Conservation (phyloP, 2,329 filamentous ascomycete species). For the Gremmenia infestans region DNA sequence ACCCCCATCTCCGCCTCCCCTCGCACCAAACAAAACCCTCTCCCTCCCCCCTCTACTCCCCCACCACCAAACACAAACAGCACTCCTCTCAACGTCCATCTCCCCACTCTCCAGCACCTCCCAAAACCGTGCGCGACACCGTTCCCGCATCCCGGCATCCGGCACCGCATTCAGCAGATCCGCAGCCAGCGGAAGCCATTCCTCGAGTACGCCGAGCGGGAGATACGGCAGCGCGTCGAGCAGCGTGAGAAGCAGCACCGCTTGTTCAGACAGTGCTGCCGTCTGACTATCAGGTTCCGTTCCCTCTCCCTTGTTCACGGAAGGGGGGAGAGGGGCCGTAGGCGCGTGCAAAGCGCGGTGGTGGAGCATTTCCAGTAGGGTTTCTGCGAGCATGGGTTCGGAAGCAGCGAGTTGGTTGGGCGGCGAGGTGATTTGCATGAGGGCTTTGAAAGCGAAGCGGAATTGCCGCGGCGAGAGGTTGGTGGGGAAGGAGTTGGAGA, state of each 20-base stretch:
- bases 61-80: conserved; percentile 66
- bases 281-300: conserved; percentile 27
- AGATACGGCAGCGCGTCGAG: conserved; percentile 61
- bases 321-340: conserved; percentile 35
- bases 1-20: background rate
- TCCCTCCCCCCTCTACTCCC: conserved; percentile 41
- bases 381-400: conserved; percentile 59
- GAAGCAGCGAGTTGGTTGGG: conserved; percentile 56
- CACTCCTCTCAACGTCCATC: conserved; percentile 65
- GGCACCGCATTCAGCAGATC: conserved; percentile 53
- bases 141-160: conserved; percentile 49
- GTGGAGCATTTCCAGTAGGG: conserved; percentile 59
- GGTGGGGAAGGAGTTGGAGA: conserved; percentile 62
- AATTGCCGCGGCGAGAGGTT: conserved; percentile 66
- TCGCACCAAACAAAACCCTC: conserved; percentile 20
- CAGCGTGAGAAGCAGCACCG: conserved; percentile 57
- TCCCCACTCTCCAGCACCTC: conserved; percentile 58
- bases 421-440: conserved; percentile 61
- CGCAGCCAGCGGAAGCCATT: conserved; percentile 62
- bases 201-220: conserved; percentile 52
- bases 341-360: conserved; percentile 54
- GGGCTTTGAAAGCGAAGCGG: conserved; percentile 63
- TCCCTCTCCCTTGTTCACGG: conserved; percentile 22
- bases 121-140: conserved; percentile 61
- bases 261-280: conserved; percentile 52